These are phyloP conservation scores for Leccinum broughii DNA, from an alignment of 768 basidiomycete genomes.

Conservation along the genomic window DNA sequence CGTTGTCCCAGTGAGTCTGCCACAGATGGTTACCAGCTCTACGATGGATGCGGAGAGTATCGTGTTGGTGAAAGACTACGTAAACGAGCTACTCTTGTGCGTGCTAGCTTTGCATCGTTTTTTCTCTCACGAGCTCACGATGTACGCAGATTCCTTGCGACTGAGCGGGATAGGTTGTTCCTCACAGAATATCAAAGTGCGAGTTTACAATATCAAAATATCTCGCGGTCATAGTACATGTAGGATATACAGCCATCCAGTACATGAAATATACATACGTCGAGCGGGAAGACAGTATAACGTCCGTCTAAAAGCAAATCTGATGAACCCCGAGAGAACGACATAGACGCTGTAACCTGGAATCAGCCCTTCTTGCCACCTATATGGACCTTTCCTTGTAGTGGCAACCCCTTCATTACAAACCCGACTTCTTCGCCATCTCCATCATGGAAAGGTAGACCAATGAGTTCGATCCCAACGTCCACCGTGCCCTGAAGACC, in stretches of 20 bases:
- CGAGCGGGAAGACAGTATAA: constrained; percentile 3
- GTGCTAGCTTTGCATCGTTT: constrained; percentile 24
- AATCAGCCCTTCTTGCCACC: constrained; percentile 49
- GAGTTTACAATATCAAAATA: constrained; percentile 76
- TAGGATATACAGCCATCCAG: constrained; percentile 1
- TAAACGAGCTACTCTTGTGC: constrained; percentile 83
- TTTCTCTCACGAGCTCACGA: background rate
- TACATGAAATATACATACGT: background rate
- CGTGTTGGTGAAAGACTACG: constrained; percentile 79
- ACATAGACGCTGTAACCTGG: background rate
- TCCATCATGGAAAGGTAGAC: constrained; percentile 53
- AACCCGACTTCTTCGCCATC: constrained; percentile 45
- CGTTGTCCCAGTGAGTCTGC: constrained; percentile 76
- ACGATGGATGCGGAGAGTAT: constrained; percentile 91
- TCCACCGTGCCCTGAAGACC: constrained; percentile 66
- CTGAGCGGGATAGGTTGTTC: constrained; percentile 73
- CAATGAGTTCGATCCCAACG: constrained; percentile 58
- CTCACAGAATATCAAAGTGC: constrained; percentile 77
- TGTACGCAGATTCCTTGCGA: constrained; percentile 68
- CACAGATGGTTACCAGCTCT: constrained; percentile 85
- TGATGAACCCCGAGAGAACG: background rate
- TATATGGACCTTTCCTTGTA: constrained; percentile 64
- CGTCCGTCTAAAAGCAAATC: constrained; percentile 2
- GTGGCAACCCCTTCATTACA: constrained; percentile 62
- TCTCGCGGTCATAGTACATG: constrained; percentile 53